Conservation (phyloP, 1,284 basidiomycete species). For the Heterobasidion occidentale region DNA sequence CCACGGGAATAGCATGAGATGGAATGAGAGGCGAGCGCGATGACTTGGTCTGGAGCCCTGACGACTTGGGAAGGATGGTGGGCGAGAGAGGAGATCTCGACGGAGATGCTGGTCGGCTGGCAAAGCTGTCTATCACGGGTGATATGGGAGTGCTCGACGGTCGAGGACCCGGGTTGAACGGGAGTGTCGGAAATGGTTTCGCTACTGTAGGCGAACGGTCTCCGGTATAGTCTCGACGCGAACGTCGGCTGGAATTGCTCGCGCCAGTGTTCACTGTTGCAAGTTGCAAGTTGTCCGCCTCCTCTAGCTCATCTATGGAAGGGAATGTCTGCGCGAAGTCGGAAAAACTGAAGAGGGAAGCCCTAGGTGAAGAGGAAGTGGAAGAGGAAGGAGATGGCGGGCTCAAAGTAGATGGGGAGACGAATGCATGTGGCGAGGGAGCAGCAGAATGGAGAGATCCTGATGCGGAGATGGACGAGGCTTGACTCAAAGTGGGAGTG, state of each 20-base stretch:
- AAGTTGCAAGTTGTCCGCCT: slow-evolving; percentile 37
- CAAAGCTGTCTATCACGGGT: slow-evolving; percentile 45
- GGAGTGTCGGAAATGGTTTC: slow-evolving; percentile 38
- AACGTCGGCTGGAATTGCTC: slow-evolving; percentile 9
- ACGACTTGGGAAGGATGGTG: slow-evolving; percentile 33
- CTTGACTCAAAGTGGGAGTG: slow-evolving; percentile 8
- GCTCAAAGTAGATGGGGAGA: slow-evolving; percentile 59
- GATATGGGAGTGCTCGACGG: slow-evolving; percentile 70
- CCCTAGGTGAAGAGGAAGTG: slow-evolving; percentile 28
- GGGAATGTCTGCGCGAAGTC: slow-evolving; percentile 62
- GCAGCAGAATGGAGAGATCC: slow-evolving; percentile 7
- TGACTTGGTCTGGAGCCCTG: slow-evolving; percentile 4
- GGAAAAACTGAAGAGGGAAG: slow-evolving; percentile 29
- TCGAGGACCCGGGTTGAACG: slow-evolving; percentile 48
- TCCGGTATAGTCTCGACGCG: slow-evolving; percentile 1
- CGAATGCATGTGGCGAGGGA: slow-evolving; percentile 45
- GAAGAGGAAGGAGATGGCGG: slow-evolving; percentile 67
- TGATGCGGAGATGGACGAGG: slow-evolving; percentile 13
- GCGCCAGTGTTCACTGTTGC: slow-evolving; percentile 33
- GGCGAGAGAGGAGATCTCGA: slow-evolving; percentile 22
- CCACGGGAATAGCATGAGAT: slow-evolving; percentile 24
- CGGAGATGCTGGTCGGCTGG: slow-evolving; percentile 54
- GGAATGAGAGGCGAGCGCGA: slow-evolving; percentile 17
- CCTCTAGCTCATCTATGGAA: slow-evolving; percentile 68
- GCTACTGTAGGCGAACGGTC: slow-evolving; percentile 10